These are phyloP conservation scores for Diaporthe citriasiana DNA, from an alignment of 2,329 filamentous ascomycete species.

Conservation along the genomic window DNA sequence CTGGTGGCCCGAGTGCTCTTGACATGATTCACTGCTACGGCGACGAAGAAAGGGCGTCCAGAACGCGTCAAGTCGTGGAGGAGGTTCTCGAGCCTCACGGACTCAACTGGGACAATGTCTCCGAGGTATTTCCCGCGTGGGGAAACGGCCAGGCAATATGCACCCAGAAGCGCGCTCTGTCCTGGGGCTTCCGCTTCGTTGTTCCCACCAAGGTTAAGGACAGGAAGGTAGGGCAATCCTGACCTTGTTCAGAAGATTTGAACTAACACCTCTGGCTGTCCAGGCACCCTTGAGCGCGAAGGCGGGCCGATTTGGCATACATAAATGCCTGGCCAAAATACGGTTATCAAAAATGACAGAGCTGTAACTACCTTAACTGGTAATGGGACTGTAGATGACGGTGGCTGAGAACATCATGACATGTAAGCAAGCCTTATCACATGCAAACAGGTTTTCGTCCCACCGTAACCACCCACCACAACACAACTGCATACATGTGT, in stretches of 20 bases:
- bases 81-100: not conserved
- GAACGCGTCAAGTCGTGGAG: conserved; percentile 14
- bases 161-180: conserved; percentile 14
- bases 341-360: conserved; percentile 13
- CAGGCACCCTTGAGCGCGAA: not conserved
- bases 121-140: conserved; percentile 10
- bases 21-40: conserved; percentile 15
- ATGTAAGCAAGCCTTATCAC: conserved; percentile 8
- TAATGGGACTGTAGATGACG: not conserved
- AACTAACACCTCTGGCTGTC: not conserved
- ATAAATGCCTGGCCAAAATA: not conserved
- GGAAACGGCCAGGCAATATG: conserved; percentile 19
- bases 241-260: rapidly evolving
- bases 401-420: not conserved
- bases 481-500: not conserved
- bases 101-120: conserved; percentile 1
- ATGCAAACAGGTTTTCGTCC: conserved; percentile 11
- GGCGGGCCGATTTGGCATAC: not conserved
- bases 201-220: not conserved
- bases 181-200: conserved; percentile 21
- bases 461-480: not conserved
- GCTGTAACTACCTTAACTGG: not conserved
- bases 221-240: not conserved
- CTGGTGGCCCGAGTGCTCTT: not conserved
- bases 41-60: conserved; percentile 1